Base-by-base conservation (phyloP, 169 alveolate genomes). In the Plasmodium ovale region DNA sequence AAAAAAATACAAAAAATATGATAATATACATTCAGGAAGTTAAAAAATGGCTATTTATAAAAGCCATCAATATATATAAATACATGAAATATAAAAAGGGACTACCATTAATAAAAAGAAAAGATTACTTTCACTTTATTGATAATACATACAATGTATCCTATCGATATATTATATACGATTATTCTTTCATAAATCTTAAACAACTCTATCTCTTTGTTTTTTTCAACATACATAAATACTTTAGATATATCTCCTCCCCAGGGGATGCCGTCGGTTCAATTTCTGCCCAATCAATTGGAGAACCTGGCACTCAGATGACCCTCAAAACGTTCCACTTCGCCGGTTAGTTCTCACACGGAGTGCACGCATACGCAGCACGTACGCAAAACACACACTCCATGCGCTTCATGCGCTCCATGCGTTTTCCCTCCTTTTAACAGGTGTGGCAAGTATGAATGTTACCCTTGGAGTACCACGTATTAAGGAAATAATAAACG, bases 201-300 rank as follows among this genome's bases (percentile, higher is more conserved):
- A 64, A 94, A 39, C 98, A 97, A 91, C 62, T 98, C 31, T 87
- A 95, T 53, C 92, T 92, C 59, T 97, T 97, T 87, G 90, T 95
- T 49, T 92, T 93, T 65, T 92, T 92, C 51, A 93, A 98, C 59
- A 97, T 99, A 97, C 92, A 92, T 42, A 98, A 97, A 89, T 98
- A 97, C 93, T 94, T 92, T 74, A 94, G 94, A 91, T 97, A 99
- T 31, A 87, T 96, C 35, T 96, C 96, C 58, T 95, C 95, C 60
- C 99, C 99, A 0, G 99, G 99, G n/a, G 99, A 98, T 88, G 99
- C 99, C 7, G 99, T 98, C 2, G 99, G 99, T 3, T 99, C 99
- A 1, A 97, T 98, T 51, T 99, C 99, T 3, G 99, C 99, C 5
- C 99, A 98, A 92, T 97, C 99, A n/a, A 98, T 99, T 53, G 99